These are phyloP conservation scores for Aurifilum marmelostoma DNA, from an alignment of 2,329 filamentous ascomycete genomes.

Conservation along the genomic window DNA sequence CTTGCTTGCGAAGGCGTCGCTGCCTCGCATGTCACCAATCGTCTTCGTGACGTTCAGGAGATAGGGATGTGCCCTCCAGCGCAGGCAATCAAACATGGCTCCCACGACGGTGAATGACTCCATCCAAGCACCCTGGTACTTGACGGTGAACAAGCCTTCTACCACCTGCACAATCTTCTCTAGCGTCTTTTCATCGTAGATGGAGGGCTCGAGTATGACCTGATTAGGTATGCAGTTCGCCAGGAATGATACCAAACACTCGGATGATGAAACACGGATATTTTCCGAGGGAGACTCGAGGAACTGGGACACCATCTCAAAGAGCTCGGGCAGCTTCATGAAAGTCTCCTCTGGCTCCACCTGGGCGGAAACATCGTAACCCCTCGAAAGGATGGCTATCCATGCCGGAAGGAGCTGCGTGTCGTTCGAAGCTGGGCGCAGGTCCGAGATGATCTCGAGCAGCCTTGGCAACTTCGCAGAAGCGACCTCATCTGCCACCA, in stretches of 20 bases:
- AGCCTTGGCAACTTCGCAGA: constrained; percentile 88
- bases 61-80: constrained; percentile 82
- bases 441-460: constrained; percentile 86
- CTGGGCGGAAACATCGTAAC: constrained; percentile 91
- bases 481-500: constrained; percentile 82
- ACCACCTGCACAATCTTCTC: constrained; percentile 78
- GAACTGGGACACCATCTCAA: constrained; percentile 78
- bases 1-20: constrained; percentile 88
- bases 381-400: constrained; percentile 93
- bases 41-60: constrained; percentile 75
- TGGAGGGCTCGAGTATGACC: constrained; percentile 83
- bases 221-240: constrained; percentile 84
- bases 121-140: constrained; percentile 92
- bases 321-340: constrained; percentile 83
- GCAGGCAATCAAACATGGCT: constrained; percentile 83
- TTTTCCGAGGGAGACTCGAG: constrained; percentile 88
- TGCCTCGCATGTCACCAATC: constrained; percentile 84
- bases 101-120: constrained; percentile 90
- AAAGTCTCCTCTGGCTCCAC: constrained; percentile 90
- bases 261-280: constrained; percentile 90
- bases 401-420: constrained; percentile 93
- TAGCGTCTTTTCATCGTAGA: constrained; percentile 88
- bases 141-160: constrained; percentile 78
- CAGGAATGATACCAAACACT: constrained; percentile 92
- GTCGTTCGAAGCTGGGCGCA: constrained; percentile 90